phyloP scores from a whole-genome alignment of 2,329 filamentous ascomycete species.

The Septoria petroselini region DNA sequence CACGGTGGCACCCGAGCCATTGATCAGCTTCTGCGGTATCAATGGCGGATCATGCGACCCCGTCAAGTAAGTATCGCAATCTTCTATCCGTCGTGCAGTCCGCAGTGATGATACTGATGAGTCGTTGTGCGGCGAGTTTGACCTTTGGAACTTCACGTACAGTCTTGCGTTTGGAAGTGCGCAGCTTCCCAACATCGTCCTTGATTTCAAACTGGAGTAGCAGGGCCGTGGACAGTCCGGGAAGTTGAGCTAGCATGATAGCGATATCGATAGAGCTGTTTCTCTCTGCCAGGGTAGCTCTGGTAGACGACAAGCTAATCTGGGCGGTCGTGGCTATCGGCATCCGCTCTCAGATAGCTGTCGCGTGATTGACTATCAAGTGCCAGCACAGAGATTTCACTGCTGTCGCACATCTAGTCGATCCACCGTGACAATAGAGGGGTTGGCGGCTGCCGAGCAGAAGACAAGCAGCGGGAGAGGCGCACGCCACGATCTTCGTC shows the following conservation, averaged over 20 bases:
- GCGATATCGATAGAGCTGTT: slow-evolving; percentile 5
- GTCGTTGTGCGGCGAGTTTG: slow-evolving; percentile 19
- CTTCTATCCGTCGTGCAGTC: background rate
- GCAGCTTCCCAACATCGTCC: slow-evolving; percentile 17
- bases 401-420: background rate
- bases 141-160: slow-evolving; percentile 25
- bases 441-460: background rate
- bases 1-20: slow-evolving; percentile 14
- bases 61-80: slow-evolving; percentile 19
- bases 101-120: slow-evolving; percentile 1
- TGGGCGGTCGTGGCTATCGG: background rate
- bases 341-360: background rate
- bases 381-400: too few species aligned
- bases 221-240: background rate
- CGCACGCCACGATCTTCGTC: background rate
- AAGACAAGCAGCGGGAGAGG: background rate
- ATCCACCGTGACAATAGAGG: background rate
- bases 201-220: slow-evolving; percentile 18
- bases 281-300: background rate
- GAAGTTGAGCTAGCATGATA: background rate
- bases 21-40: slow-evolving; percentile 19
- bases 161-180: slow-evolving; percentile 19
- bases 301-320: background rate
- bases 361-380: slow-evolving; percentile 5
- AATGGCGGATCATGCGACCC: slow-evolving; percentile 20